phyloP scores from a whole-genome alignment of 2,329 filamentous ascomycete genomes.

The Penicillium sp. region DNA sequence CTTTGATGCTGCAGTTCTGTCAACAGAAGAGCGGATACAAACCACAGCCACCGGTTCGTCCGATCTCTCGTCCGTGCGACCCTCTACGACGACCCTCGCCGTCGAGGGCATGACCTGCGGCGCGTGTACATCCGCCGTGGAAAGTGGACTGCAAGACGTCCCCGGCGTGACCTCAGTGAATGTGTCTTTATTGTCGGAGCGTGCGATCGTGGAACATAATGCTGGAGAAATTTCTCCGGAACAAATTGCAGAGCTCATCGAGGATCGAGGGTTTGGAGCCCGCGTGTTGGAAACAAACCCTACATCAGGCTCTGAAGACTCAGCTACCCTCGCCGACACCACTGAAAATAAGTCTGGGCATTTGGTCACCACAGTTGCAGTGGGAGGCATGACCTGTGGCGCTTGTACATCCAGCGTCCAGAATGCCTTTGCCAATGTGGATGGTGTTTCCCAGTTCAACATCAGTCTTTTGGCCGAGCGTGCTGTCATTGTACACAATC shows the following conservation, averaged over 20 bases:
- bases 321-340: constrained; percentile 40
- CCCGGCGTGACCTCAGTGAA: constrained; percentile 75
- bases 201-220: constrained; percentile 85
- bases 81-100: constrained; percentile 73
- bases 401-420: constrained; percentile 94
- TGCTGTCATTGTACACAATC: constrained; percentile 84
- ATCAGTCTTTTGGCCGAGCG: constrained; percentile 93
- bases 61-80: constrained; percentile 30
- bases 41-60: constrained; percentile 37
- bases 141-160: constrained; percentile 77
- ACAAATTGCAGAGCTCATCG: constrained; percentile 62
- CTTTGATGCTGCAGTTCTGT: constrained; percentile 88
- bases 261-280: constrained; percentile 78
- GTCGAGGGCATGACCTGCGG: constrained; percentile 91
- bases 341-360: constrained; percentile 39
- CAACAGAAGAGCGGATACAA: constrained; percentile 66
- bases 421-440: constrained; percentile 74
- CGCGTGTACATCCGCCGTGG: constrained; percentile 83
- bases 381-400: constrained; percentile 97
- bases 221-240: constrained; percentile 56
- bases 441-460: constrained; percentile 86
- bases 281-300: constrained; percentile 69
- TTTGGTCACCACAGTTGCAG: constrained; percentile 79
- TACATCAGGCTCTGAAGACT: constrained; percentile 43
- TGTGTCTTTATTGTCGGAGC: constrained; percentile 81